A percentile compares a stretch with the other conserved stretches of the same genome.
Evolutionary conservation across 495 filamentous ascomycete species (phyloP).

Genomic region (Usnea hakonensis): DNA sequence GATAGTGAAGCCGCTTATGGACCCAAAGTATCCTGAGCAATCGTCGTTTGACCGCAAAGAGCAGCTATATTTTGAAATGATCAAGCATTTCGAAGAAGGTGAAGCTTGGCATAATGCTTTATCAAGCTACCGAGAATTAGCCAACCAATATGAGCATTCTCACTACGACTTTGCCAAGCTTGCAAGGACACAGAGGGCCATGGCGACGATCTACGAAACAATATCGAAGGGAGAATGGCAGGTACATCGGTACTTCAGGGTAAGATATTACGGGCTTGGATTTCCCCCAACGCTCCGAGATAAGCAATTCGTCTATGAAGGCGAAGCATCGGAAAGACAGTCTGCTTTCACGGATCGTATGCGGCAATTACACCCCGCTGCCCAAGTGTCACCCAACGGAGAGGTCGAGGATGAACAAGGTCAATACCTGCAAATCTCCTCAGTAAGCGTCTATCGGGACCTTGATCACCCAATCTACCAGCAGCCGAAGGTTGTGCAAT

Average conservation of each 20-base stretch:
- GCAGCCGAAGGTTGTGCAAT: conserved; percentile 69
- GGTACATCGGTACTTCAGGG: conserved; percentile 83
- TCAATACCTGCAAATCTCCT: conserved; percentile 79
- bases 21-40: conserved; percentile 74
- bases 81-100: conserved; percentile 88
- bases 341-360: conserved; percentile 83
- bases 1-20: conserved; percentile 57
- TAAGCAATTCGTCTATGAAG: conserved; percentile 91
- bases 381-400: conserved; percentile 67
- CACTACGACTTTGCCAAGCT: conserved; percentile 89
- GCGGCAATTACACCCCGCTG: conserved; percentile 82
- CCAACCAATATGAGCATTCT: conserved; percentile 77
- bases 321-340: conserved; percentile 63
- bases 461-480: conserved; percentile 81
- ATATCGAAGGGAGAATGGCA: conserved; percentile 71
- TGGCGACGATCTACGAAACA: conserved; percentile 86
- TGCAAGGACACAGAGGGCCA: conserved; percentile 77
- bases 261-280: conserved; percentile 83
- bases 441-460: conserved; percentile 75
- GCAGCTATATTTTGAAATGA: conserved; percentile 84
- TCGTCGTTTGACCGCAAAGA: conserved; percentile 91
- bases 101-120: conserved; percentile 87
- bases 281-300: conserved; percentile 75
- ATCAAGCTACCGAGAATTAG: conserved; percentile 85
- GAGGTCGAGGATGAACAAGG: conserved; percentile 80